phyloP scores from a whole-genome alignment of 2,329 filamentous ascomycete genomes.

The Ophiocordyceps sinensis region DNA sequence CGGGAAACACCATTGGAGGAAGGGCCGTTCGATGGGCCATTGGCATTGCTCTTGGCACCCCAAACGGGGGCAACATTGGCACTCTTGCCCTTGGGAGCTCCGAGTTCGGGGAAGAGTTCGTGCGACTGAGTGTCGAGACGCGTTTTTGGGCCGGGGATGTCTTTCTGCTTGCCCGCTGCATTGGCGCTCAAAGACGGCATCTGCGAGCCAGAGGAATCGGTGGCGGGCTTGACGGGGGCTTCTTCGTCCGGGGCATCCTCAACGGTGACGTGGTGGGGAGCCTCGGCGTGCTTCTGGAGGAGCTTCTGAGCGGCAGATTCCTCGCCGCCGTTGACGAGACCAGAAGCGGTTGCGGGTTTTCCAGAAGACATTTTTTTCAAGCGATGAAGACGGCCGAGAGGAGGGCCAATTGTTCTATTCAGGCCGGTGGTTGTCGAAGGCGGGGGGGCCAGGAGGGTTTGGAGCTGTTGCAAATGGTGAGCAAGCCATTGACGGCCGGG shows the following conservation, averaged over 20 bases:
- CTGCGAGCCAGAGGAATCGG: conserved; percentile 30
- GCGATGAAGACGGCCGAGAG: not conserved
- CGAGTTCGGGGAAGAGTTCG: conserved; percentile 87
- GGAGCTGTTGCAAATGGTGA: no score
- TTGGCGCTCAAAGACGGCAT: conserved; percentile 42
- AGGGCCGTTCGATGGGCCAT: conserved; percentile 39
- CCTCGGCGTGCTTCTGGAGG: conserved; percentile 44
- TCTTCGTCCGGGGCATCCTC: conserved; percentile 78
- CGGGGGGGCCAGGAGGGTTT: not conserved
- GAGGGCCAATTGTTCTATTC: not conserved
- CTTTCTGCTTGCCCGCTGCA: conserved; percentile 55
- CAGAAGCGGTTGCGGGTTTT: conserved; percentile 14
- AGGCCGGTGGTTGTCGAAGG: not conserved
- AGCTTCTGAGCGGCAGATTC: conserved; percentile 47
- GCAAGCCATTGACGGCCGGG: no score
- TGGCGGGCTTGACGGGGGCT: conserved; percentile 39
- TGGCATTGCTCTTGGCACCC: conserved; percentile 52
- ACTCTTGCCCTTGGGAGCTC: conserved; percentile 52
- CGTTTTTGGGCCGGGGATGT: conserved; percentile 27
- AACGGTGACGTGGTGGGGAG: conserved; percentile 48
- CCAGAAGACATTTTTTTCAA: conserved; percentile 26
- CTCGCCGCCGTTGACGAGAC: conserved; percentile 22
- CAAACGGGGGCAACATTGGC: conserved; percentile 58
- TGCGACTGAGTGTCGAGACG: conserved; percentile 70
- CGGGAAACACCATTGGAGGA: conserved; percentile 41